These are phyloP conservation scores for Heliamphora pulchella DNA, from an alignment of 179 eudicot genomes.

Conservation along the genomic window DNA sequence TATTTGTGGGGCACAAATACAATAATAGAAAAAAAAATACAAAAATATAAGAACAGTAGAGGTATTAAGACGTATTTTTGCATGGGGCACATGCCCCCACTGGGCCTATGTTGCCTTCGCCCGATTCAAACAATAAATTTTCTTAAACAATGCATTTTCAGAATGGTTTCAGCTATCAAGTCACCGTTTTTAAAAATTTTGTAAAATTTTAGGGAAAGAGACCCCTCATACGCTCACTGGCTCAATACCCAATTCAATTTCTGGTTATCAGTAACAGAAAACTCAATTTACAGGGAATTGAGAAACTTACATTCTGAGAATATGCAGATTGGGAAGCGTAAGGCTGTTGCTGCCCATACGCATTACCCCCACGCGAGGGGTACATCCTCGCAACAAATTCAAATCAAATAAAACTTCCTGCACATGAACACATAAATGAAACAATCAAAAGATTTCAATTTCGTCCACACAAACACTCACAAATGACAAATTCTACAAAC, in stretches of 20 bases:
- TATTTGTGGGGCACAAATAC: too few relatives aligned
- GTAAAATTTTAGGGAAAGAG: neutral
- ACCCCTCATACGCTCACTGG: neutral
- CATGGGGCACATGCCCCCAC: too few relatives aligned
- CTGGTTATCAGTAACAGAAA: neutral
- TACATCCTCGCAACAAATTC: slow-evolving; percentile 34
- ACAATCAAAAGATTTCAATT: neutral
- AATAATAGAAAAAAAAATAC: too few relatives aligned
- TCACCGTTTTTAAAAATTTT: neutral
- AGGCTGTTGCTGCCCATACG: slow-evolving; percentile 57
- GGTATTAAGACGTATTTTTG: too few relatives aligned
- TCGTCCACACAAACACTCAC: neutral
- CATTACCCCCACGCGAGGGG: slow-evolving; percentile 53
- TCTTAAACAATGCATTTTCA: neutral
- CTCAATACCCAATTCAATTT: neutral
- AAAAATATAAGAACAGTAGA: too few relatives aligned
- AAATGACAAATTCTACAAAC: neutral
- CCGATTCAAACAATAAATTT: neutral
- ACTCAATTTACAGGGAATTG: neutral
- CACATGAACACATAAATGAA: neutral
- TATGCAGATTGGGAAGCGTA: slow-evolving; percentile 68
- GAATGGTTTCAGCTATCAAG: neutral
- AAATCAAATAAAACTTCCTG: slow-evolving; percentile 12
- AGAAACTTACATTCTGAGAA: slow-evolving; percentile 45
- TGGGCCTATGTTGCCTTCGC: too few relatives aligned